Conservation (phyloP, 257 asterid genomes). For the Leonotis leonurus region DNA sequence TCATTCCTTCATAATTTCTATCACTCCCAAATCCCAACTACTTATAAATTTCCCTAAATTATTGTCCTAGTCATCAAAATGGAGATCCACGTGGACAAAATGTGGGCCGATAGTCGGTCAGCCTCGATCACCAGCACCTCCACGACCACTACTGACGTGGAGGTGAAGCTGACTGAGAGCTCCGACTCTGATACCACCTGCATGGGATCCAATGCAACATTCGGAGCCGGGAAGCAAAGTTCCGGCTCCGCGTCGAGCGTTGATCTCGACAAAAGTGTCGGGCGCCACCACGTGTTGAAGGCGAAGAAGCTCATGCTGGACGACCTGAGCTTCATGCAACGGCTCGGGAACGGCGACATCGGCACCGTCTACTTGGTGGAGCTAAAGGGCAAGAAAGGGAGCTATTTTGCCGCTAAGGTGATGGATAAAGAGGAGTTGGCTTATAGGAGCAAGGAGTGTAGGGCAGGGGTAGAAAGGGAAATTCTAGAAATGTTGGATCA, state of each 20-base stretch:
- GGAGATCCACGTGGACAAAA: slow-evolving; percentile 18
- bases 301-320: slow-evolving; percentile 26
- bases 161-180: slow-evolving; percentile 4
- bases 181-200: slow-evolving; percentile 19
- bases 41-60: not conserved
- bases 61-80: slow-evolving; percentile 13
- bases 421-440: slow-evolving; percentile 76
- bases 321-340: slow-evolving; percentile 45
- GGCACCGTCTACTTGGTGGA: slow-evolving; percentile 73
- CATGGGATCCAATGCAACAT: slow-evolving; percentile 17
- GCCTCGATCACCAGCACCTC: slow-evolving; percentile 18
- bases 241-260: not conserved
- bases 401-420: slow-evolving; percentile 63
- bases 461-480: slow-evolving; percentile 68
- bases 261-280: not conserved
- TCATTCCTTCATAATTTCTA: not conserved
- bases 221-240: not conserved
- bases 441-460: slow-evolving; percentile 51
- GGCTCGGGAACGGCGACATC: slow-evolving; percentile 73
- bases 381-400: slow-evolving; percentile 38
- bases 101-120: not conserved
- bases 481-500: slow-evolving; percentile 70
- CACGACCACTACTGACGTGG: not conserved
- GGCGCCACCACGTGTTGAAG: not conserved
- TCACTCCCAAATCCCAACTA: not conserved